Base-by-base conservation (phyloP, 192 early-diverging fungal species). In the Geosiphon pyriformis region DNA sequence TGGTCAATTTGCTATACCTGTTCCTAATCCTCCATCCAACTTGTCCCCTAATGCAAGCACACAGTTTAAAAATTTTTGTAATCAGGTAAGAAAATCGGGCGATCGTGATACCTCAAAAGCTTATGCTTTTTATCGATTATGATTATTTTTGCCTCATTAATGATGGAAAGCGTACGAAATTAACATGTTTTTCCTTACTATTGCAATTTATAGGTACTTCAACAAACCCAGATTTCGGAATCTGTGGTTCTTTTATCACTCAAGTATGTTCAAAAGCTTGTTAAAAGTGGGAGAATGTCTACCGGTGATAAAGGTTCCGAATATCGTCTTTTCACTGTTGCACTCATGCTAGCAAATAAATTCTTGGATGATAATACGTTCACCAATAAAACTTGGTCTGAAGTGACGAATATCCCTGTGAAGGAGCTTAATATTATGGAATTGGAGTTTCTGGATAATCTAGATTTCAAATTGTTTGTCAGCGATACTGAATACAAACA, bases 341-440 rank as follows among this genome's bases (percentile, higher is more conserved):
- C 82, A 4, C 29, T 83, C 34, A 81, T 83, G 62, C 59, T 83
- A 18, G 86, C 88, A 33, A 92, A 90, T 83, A 94, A 94, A 62
- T 85, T 84, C 49, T 77, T 90, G n/a, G 85, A 90, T 50, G 93
- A 95, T 74, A 92, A 94, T 77, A 93, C 90, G 18, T 95, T 89
- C 67, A 88, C 92, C 22, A 93, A 91, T 72, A 82, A 86, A 74
- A 92, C 93, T 1, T 95, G 93, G 93, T 83, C 88, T 15, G 87
- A 90, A 70, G 86, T 95, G 15, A 89, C 87, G n/a, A 81, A 85
- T 29, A 90, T 95, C 73, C 90, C 90, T 12, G 82, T 91, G 46
- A 72, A 80, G 52, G 90, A 95, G 70, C 74, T 95, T 26, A 87
- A 88, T 59, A 85, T 90, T 29, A 88, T 92, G 77, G 91, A 91